phyloP scores from a whole-genome alignment of 208 protist species.

The Acanthamoeba polyphaga region DNA sequence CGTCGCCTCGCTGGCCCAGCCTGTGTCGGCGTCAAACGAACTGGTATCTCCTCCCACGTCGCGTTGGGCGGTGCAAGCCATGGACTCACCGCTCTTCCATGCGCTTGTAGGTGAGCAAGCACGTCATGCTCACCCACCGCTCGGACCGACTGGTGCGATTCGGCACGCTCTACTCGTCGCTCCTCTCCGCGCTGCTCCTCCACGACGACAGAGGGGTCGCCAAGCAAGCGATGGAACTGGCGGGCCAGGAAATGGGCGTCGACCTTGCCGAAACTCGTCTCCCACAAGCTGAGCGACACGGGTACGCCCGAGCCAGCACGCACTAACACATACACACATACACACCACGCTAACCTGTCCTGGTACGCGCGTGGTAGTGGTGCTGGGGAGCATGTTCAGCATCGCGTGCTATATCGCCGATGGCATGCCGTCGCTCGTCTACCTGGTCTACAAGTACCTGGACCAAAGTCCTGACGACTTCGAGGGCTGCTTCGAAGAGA shows the following conservation, averaged over 20 bases:
- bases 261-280: background rate
- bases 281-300: background rate
- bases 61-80: background rate
- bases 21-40: background rate
- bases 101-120: background rate
- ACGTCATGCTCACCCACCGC: conserved; percentile 22
- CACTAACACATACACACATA: no score
- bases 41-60: background rate
- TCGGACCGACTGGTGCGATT: background rate
- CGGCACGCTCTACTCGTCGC: background rate
- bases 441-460: conserved; percentile 74
- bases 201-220: background rate
- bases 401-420: conserved; percentile 68
- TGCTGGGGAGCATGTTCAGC: conserved; percentile 47
- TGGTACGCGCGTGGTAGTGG: background rate
- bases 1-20: background rate
- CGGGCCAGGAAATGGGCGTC: conserved; percentile 32
- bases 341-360: no score
- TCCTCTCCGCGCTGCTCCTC: background rate
- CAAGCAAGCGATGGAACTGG: background rate
- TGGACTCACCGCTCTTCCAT: background rate
- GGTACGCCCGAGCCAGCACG: background rate
- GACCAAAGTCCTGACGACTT: background rate
- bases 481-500: conserved; percentile 5
- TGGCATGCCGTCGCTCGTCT: conserved; percentile 46